Conservation (phyloP, 805 yeast species). For the Candida schatavii region DNA sequence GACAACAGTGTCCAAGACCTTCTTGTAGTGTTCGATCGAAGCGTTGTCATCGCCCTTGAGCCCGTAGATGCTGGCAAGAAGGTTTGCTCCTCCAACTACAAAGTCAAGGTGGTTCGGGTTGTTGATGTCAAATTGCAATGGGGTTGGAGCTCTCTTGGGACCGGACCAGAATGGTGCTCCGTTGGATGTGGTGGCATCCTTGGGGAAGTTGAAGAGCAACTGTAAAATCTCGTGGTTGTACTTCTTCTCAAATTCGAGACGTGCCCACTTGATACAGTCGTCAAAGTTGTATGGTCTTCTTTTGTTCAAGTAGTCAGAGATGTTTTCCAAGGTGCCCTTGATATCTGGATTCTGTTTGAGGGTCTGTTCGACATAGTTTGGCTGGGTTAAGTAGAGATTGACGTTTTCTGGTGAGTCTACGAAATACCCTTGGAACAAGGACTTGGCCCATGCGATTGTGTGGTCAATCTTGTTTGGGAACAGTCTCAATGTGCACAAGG, state of each 20-base stretch:
- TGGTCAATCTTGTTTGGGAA: constrained; percentile 99
- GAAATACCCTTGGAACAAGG: constrained; percentile 88
- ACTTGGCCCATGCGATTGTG: constrained; percentile 99
- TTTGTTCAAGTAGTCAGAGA: constrained; percentile 67
- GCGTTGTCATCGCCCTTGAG: constrained; percentile 68
- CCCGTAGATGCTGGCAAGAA: constrained; percentile 88
- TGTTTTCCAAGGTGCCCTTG: constrained; percentile 80
- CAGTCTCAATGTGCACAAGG: constrained; percentile 93
- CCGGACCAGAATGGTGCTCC: constrained; percentile 98
- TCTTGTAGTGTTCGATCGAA: constrained; percentile 50
- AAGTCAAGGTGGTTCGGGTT: constrained; percentile 80
- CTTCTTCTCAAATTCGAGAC: constrained; percentile 81
- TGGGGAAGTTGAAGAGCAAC: constrained; percentile 90
- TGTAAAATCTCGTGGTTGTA: constrained; percentile 85
- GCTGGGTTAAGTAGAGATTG: constrained; percentile 84
- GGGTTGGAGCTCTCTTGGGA: constrained; percentile 92
- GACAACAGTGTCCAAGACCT: constrained; percentile 48
- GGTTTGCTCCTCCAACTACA: constrained; percentile 83
- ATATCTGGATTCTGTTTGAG: constrained; percentile 91
- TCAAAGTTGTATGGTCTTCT: constrained; percentile 82
- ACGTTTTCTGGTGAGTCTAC: constrained; percentile 91
- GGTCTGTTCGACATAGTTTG: constrained; percentile 87
- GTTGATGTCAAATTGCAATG: constrained; percentile 73
- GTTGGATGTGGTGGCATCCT: constrained; percentile 82
- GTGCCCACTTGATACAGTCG: constrained; percentile 95